phyloP scores from a whole-genome alignment of 257 asterid genomes.

The Ilex asprella region DNA sequence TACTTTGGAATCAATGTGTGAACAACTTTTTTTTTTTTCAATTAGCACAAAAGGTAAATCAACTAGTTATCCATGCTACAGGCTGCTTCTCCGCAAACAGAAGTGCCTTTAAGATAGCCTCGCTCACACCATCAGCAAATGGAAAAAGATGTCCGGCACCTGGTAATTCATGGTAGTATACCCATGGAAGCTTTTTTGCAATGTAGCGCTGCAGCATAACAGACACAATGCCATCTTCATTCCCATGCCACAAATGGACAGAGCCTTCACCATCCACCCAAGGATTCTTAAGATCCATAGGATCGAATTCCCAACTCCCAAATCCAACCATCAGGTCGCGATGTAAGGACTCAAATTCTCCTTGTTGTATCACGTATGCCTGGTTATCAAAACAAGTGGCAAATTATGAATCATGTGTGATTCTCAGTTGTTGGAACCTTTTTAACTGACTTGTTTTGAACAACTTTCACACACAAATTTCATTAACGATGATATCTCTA shows the following conservation, averaged over 20 bases:
- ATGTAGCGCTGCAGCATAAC: slow-evolving; percentile 51
- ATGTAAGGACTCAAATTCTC: slow-evolving; percentile 50
- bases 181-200: slow-evolving; percentile 57
- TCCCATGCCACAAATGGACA: slow-evolving; percentile 72
- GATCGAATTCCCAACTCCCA: slow-evolving; percentile 64
- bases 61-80: too few relatives aligned
- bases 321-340: slow-evolving; percentile 62
- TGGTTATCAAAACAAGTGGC: slow-evolving; percentile 9
- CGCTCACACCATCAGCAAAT: slow-evolving; percentile 17
- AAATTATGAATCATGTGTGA: not conserved
- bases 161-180: slow-evolving; percentile 32
- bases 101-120: slow-evolving; percentile 40
- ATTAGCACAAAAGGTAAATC: too few relatives aligned
- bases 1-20: too few relatives aligned
- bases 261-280: slow-evolving; percentile 36
- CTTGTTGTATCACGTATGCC: slow-evolving; percentile 59
- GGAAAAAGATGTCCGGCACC: slow-evolving; percentile 38
- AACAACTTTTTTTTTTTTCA: too few relatives aligned
- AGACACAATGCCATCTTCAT: slow-evolving; percentile 65
- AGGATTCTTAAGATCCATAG: slow-evolving; percentile 57
- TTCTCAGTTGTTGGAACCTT: too few relatives aligned
- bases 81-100: slow-evolving; percentile 20
- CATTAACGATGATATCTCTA: too few relatives aligned
- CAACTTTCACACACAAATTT: too few relatives aligned
- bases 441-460: too few relatives aligned